Percentiles rank a stretch among this genome's conserved stretches.
Conservation (phyloP, 2,329 filamentous ascomycete genomes). For the Trichothecium roseum region DNA sequence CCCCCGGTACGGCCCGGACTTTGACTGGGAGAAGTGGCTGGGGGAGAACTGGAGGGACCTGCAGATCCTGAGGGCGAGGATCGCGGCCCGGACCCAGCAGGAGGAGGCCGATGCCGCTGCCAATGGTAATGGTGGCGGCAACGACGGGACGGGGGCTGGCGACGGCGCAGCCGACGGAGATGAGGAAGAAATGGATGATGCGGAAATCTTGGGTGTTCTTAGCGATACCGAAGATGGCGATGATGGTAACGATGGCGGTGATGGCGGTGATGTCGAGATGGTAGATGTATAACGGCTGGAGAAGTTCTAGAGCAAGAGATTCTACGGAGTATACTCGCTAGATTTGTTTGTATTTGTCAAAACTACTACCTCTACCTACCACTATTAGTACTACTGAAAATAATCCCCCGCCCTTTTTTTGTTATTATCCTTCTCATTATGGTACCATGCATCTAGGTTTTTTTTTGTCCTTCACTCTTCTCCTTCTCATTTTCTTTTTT, state of each 20-base stretch:
- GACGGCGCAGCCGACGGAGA: conserved; percentile 6
- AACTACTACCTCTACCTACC: too few relatives aligned
- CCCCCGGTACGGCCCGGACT: neutral
- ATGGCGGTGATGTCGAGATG: conserved; percentile 1
- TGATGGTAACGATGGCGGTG: conserved; percentile 1
- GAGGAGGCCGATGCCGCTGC: neutral
- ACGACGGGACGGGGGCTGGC: conserved; percentile 4
- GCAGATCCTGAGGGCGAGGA: neutral
- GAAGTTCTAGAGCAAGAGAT: too few relatives aligned
- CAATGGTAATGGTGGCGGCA: conserved; percentile 5
- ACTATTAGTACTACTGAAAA: too few relatives aligned
- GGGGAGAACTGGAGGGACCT: neutral
- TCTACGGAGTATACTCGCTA: too few relatives aligned
- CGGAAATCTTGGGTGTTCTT: neutral
- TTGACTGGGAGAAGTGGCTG: conserved; percentile 1
- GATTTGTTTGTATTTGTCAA: too few relatives aligned
- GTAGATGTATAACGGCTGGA: neutral
- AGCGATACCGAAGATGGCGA: conserved; percentile 3
- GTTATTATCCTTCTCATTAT: too few relatives aligned
- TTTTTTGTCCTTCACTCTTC: too few relatives aligned
- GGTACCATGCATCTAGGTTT: too few relatives aligned
- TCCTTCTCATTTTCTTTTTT: too few relatives aligned
- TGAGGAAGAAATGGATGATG: conserved; percentile 6
- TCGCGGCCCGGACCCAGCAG: too few relatives aligned
- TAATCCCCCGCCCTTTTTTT: too few relatives aligned